Base-by-base conservation (phyloP, 1,284 basidiomycete genomes). In the Pulchroboletus neoregius region DNA sequence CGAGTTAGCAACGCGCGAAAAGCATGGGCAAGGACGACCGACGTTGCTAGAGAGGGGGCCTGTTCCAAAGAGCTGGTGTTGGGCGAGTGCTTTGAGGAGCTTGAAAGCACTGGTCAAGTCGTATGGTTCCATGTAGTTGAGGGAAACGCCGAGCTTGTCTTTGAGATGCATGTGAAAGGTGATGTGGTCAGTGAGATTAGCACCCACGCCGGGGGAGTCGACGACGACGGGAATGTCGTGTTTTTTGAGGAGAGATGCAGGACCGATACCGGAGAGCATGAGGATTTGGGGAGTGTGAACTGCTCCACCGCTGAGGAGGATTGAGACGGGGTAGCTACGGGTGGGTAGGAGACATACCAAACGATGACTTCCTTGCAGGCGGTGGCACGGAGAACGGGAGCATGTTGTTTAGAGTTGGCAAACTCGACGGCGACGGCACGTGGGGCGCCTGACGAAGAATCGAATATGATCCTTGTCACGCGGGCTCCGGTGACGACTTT, bases 231-330 rank as follows among this genome's bases (percentile, higher is more conserved):
- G 69, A 24, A 87, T 80, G 7, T 59, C 55, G 46, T 76, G 68
- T 28, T 68, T 58, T 8, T 66, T 52, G n/a, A 87, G 72, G 16
- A 84, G 71, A 13, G 68, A 63, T 3, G 71, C 70, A 15, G 82
- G 78, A 0, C 85, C 85, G 18, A 87, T 62, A 5, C 87, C 87
- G 13, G 82, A 84, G 27, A 87, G 71, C 71, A 87, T 74, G 11
- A 91, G 73, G 33, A 90, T 75, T 71, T 89, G 62, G 10, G 84
- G 84, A 10, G 80, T 75, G 47, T 83, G 80, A 8, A 85, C 63
- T 0, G 81, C 74, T 0, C 84, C 83, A 20, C 76, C 80, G 30
- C 85, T 86, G 50, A 27, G 6, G 13, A 27, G 6, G 1, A 27
- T 31, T 56, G 16, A 51, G 35, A 7, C 9, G 39, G 22, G 5